Percentiles rank a stretch among this genome's conserved stretches.
Evolutionary conservation across 1,284 basidiomycete species (phyloP).

Genomic region (Ganoderma leucocontextum): DNA sequence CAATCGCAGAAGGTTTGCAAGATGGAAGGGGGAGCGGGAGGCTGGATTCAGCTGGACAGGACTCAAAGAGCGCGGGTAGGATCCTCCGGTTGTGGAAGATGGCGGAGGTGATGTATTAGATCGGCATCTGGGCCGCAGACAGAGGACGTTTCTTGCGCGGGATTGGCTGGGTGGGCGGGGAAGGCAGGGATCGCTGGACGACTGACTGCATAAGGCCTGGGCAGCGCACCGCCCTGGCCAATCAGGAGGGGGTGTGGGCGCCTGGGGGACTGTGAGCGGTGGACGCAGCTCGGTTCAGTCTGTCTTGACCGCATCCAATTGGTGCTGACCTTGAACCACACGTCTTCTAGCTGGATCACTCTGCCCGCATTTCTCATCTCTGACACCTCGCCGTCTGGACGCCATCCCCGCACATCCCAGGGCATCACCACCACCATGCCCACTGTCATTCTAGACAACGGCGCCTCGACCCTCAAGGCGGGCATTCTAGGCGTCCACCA

Average conservation of each 20-base stretch:
- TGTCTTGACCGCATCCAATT: constrained; percentile 9
- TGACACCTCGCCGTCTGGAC: constrained; percentile 15
- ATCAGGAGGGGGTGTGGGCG: neutral
- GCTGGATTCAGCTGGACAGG: constrained; percentile 12
- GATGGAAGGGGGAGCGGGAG: neutral
- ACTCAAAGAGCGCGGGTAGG: constrained; percentile 10
- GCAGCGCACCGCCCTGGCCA: constrained; percentile 4
- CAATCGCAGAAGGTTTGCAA: constrained; percentile 18
- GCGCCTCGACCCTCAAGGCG: constrained; percentile 82
- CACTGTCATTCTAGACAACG: constrained; percentile 85
- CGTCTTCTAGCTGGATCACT: constrained; percentile 13
- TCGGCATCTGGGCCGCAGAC: neutral
- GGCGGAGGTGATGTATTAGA: constrained; percentile 17
- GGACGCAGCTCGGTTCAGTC: neutral
- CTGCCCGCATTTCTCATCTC: constrained; percentile 4
- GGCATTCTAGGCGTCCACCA: constrained; percentile 53
- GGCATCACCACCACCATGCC: constrained; percentile 52
- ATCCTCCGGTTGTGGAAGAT: neutral
- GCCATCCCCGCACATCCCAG: neutral
- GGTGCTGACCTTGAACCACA: constrained; percentile 20
- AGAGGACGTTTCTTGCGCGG: neutral
- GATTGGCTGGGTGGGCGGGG: constrained; percentile 2
- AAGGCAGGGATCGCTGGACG: neutral
- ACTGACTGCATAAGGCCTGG: neutral
- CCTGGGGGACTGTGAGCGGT: neutral